These are phyloP conservation scores for Saturnispora hagleri DNA, from an alignment of 805 yeast genomes.

Conservation along the genomic window DNA sequence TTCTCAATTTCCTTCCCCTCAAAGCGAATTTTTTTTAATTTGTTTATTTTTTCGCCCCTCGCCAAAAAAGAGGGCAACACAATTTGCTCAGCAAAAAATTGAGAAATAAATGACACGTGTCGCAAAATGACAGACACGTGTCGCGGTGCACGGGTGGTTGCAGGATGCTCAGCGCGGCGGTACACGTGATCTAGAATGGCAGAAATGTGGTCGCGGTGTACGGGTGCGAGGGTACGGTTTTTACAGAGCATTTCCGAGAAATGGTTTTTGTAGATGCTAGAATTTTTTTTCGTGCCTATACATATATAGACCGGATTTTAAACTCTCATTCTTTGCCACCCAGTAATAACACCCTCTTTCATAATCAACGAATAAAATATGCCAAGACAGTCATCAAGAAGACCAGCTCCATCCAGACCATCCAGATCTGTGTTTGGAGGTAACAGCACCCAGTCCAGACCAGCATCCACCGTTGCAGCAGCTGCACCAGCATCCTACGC, in stretches of 20 bases:
- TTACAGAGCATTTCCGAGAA: not conserved
- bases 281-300: not conserved
- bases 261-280: not conserved
- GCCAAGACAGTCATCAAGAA: conserved; percentile 31
- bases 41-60: too few relatives aligned
- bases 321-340: not conserved
- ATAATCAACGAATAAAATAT: conserved; percentile 11
- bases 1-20: not conserved
- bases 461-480: conserved; percentile 72
- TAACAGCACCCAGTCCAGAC: conserved; percentile 41
- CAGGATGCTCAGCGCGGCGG: not conserved
- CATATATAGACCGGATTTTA: not conserved
- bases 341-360: not conserved
- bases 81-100: not conserved
- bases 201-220: not conserved
- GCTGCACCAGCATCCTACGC: conserved; percentile 38
- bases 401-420: conserved; percentile 33
- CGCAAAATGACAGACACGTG: too few relatives aligned
- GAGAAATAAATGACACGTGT: too few relatives aligned
- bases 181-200: not conserved
- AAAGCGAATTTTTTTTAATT: not conserved
- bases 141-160: too few relatives aligned
- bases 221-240: not conserved
- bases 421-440: conserved; percentile 25
- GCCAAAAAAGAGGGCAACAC: not conserved